Evolutionary conservation across 2,329 filamentous ascomycete species (phyloP).

Genomic region (Epichloe sp.): DNA sequence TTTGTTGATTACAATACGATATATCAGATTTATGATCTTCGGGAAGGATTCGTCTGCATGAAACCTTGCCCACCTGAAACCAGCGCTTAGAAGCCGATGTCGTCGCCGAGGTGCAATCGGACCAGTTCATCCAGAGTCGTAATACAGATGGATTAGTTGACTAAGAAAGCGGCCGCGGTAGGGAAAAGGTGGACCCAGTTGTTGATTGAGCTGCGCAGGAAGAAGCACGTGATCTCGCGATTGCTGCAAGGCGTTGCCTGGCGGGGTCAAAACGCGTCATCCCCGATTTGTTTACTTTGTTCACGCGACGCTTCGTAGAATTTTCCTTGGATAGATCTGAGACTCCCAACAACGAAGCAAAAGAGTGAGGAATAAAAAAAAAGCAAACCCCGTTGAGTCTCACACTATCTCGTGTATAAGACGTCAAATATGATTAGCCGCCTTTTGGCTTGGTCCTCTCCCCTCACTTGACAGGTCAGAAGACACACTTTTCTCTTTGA

Average conservation of each 20-base stretch:
- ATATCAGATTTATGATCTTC: background rate
- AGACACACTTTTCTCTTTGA: constrained; percentile 6
- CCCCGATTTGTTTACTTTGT: constrained; percentile 12
- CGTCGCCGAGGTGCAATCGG: background rate
- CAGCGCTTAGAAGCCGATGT: background rate
- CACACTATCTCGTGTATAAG: constrained; percentile 16
- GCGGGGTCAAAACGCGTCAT: constrained; percentile 9
- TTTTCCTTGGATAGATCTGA: background rate
- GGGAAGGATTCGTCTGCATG: background rate
- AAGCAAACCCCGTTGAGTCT: constrained; percentile 9
- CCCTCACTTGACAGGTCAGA: constrained; percentile 14
- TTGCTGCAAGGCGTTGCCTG: constrained; percentile 5
- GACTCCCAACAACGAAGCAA: background rate
- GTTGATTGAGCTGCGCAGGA: background rate
- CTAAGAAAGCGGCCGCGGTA: background rate
- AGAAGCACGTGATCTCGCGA: constrained; percentile 10
- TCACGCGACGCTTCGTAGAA: background rate
- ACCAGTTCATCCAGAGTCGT: background rate
- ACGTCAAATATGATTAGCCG: constrained; percentile 7
- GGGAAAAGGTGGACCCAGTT: background rate
- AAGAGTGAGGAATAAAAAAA: background rate
- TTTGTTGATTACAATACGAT: background rate
- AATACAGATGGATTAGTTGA: too few species aligned
- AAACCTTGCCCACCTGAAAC: background rate
- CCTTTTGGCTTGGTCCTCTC: constrained; percentile 11